Conservation (phyloP, 1,284 basidiomycete species). For the Irpex sp. region DNA sequence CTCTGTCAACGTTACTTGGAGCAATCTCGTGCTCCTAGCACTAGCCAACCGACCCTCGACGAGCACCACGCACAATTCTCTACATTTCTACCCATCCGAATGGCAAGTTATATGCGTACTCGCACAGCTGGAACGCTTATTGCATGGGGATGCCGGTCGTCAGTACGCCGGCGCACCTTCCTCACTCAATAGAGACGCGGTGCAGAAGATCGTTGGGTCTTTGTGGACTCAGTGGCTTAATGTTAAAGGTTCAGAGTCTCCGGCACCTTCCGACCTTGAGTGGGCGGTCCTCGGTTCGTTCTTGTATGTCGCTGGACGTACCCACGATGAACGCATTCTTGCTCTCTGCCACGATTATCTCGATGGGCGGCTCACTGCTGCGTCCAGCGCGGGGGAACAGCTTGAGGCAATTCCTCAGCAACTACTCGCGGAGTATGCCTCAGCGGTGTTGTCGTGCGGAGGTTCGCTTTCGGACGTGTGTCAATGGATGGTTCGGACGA, state of each 20-base stretch:
- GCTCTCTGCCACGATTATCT: slow-evolving; percentile 22
- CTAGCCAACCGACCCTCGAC: neutral
- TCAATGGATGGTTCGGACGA: neutral
- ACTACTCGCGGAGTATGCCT: slow-evolving; percentile 2
- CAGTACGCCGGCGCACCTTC: slow-evolving; percentile 17
- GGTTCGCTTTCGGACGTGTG: neutral
- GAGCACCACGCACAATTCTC: neutral
- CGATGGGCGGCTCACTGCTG: neutral
- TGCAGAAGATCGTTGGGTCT: slow-evolving; percentile 27
- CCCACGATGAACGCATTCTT: slow-evolving; percentile 32
- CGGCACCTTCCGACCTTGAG: slow-evolving; percentile 22
- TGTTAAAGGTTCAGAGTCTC: slow-evolving; percentile 13
- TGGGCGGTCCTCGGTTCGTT: slow-evolving; percentile 40
- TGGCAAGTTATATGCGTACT: slow-evolving; percentile 25
- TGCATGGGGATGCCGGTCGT: slow-evolving; percentile 15
- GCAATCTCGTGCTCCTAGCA: neutral
- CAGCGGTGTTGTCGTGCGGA: slow-evolving; percentile 1
- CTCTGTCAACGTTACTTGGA: neutral
- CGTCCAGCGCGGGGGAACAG: too few species aligned
- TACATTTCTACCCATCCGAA: slow-evolving; percentile 15
- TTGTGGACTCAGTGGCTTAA: slow-evolving; percentile 39
- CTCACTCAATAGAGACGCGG: slow-evolving; percentile 1
- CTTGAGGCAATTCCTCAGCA: neutral
- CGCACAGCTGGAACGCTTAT: slow-evolving; percentile 14
- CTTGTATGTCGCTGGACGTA: slow-evolving; percentile 36